Conservation (phyloP, 2,329 filamentous ascomycete genomes). For the Trichophyton benhamiae region DNA sequence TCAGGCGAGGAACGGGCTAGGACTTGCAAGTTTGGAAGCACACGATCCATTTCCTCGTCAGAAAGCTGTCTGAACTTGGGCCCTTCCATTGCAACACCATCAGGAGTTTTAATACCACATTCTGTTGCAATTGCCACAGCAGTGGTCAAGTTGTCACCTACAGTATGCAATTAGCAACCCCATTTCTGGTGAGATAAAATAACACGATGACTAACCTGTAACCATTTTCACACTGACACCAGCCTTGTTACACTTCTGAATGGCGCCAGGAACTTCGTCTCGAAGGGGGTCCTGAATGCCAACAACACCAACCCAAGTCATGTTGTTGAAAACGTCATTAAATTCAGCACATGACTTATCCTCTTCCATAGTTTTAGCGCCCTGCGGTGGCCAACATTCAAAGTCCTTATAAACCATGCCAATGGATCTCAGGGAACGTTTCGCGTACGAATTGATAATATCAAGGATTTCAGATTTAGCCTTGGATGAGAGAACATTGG, state of each 20-base stretch:
- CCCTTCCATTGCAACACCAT: slow-evolving; percentile 56
- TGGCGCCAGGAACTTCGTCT: slow-evolving; percentile 54
- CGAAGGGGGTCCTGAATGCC: slow-evolving; percentile 65
- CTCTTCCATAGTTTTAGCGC: slow-evolving; percentile 46
- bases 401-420: slow-evolving; percentile 64
- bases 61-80: slow-evolving; percentile 52
- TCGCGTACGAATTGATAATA: slow-evolving; percentile 33
- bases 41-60: slow-evolving; percentile 46
- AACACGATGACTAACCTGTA: slow-evolving; percentile 34
- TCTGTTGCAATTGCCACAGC: slow-evolving; percentile 61
- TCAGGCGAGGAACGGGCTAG: slow-evolving; percentile 54
- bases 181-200: not conserved
- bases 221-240: slow-evolving; percentile 64
- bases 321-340: slow-evolving; percentile 55
- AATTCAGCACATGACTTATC: slow-evolving; percentile 53
- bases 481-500: slow-evolving; percentile 19
- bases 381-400: slow-evolving; percentile 51
- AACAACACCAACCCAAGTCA: slow-evolving; percentile 60
- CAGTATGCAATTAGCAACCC: not conserved
- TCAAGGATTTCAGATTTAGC: slow-evolving; percentile 20
- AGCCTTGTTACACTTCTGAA: slow-evolving; percentile 53
- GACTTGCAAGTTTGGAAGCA: slow-evolving; percentile 50
- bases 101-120: slow-evolving; percentile 53
- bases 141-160: slow-evolving; percentile 55
- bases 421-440: slow-evolving; percentile 59